Percentiles rank a stretch among this genome's conserved stretches.
phyloP scores from a whole-genome alignment of 192 early-diverging fungal species.

The Coemansia sp. region DNA sequence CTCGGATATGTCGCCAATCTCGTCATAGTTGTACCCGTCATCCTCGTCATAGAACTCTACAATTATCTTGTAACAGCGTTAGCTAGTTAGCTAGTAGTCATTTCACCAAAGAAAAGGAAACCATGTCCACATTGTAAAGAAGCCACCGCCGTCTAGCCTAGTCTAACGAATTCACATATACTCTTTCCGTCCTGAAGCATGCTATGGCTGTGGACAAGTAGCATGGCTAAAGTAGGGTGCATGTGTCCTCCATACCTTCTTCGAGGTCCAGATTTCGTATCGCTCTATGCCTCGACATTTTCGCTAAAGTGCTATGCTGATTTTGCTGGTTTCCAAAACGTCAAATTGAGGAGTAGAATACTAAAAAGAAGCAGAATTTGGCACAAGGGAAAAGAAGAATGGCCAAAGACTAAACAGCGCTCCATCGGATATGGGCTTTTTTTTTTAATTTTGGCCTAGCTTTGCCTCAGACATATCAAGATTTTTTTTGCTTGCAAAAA shows the following conservation, averaged over 20 bases:
- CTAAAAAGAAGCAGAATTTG: conserved; percentile 6
- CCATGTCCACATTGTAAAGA: no score
- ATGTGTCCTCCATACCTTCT: conserved; percentile 31
- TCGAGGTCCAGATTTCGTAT: conserved; percentile 46
- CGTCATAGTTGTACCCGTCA: conserved; percentile 31
- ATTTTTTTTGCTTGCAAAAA: neutral
- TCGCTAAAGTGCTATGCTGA: neutral
- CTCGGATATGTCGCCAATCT: conserved; percentile 51
- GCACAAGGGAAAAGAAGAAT: neutral
- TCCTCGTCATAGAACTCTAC: conserved; percentile 53
- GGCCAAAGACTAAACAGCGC: neutral
- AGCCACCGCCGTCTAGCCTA: no score
- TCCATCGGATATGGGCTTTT: no score
- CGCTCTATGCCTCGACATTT: conserved; percentile 55
- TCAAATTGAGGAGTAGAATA: neutral
- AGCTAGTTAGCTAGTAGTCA: no score
- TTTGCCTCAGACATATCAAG: no score
- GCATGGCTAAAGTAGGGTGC: no score
- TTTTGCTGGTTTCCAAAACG: neutral
- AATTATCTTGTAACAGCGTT: neutral
- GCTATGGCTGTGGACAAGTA: no score
- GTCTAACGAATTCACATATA: no score
- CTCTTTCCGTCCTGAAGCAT: no score
- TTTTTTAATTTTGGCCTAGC: no score
- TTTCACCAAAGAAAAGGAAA: no score